These are phyloP conservation scores for Pyrenophora tritici-repentis DNA, from an alignment of 2,329 filamentous ascomycete species.

Conservation along the genomic window DNA sequence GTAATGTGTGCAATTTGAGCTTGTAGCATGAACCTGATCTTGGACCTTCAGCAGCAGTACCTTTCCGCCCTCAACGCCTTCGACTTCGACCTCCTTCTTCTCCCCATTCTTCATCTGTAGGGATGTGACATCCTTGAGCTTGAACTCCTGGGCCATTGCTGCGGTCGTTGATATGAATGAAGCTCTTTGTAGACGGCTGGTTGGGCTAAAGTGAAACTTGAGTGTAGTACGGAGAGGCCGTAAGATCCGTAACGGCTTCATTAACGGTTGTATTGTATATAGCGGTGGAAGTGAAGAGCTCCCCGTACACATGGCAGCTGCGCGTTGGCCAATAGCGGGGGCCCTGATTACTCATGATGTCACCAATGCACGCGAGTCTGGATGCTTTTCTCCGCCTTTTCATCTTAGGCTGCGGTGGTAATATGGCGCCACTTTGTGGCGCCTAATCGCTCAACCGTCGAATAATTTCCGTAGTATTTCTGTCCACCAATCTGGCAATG, in stretches of 20 bases:
- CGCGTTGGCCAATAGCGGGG: slow-evolving; percentile 15
- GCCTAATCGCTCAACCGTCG: no score
- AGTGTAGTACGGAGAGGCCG: slow-evolving; percentile 30
- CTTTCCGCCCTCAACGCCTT: slow-evolving; percentile 84
- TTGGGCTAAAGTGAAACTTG: slow-evolving; percentile 21
- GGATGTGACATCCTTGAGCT: slow-evolving; percentile 75
- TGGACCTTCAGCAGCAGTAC: slow-evolving; percentile 81
- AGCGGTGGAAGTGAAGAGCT: slow-evolving; percentile 1
- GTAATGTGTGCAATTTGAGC: slow-evolving; percentile 86
- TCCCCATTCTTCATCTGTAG: slow-evolving; percentile 77
- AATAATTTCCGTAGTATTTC: no score
- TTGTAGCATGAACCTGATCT: slow-evolving; percentile 77
- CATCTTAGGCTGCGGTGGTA: no score
- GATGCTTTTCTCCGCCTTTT: no score
- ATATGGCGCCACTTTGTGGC: neutral
- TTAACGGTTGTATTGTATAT: slow-evolving; percentile 19
- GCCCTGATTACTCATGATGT: slow-evolving; percentile 20
- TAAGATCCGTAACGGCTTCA: slow-evolving; percentile 35
- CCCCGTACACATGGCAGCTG: slow-evolving; percentile 9
- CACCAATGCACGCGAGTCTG: slow-evolving; percentile 10
- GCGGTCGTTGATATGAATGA: slow-evolving; percentile 34
- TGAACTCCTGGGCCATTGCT: slow-evolving; percentile 56
- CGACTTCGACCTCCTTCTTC: slow-evolving; percentile 88
- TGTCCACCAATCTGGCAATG: no score
- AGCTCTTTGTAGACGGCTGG: slow-evolving; percentile 22